Evolutionary conservation across 2,329 filamentous ascomycete species (phyloP).

Genomic region (Piedraia hortae): DNA sequence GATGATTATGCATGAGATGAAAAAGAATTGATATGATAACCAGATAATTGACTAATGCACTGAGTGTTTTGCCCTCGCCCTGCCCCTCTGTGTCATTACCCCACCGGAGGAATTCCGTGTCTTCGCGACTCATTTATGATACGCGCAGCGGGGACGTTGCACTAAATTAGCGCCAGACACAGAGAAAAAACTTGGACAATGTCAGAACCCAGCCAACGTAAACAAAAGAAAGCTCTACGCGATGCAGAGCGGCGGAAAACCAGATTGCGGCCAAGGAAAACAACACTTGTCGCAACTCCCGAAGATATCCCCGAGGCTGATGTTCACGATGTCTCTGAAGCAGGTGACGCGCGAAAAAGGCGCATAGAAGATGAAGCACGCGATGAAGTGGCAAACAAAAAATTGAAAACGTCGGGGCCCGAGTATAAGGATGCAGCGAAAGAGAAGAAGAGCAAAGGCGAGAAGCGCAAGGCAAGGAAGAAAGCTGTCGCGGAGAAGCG

Average conservation of each 20-base stretch:
- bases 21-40: no score
- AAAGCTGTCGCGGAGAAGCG: constrained; percentile 4
- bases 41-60: no score
- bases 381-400: neutral
- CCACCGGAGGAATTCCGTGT: no score
- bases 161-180: constrained; percentile 29
- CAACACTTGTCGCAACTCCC: no score
- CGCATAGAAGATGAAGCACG: constrained; percentile 1
- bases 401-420: no score
- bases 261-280: no score
- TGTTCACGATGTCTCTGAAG: neutral
- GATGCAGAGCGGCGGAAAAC: constrained; percentile 10
- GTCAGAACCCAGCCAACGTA: constrained; percentile 13
- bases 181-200: constrained; percentile 27
- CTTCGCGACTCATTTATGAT: no score
- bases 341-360: neutral
- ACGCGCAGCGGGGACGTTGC: no score
- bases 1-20: constrained; percentile 41
- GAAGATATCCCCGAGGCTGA: constrained; percentile 1
- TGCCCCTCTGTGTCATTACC: no score
- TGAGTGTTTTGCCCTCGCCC: no score
- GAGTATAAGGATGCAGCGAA: neutral
- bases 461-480: constrained; percentile 5
- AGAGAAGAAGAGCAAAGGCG: constrained; percentile 1
- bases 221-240: constrained; percentile 13